These are phyloP conservation scores for Aaosphaeria pasadenensis DNA, from an alignment of 2,329 filamentous ascomycete genomes.

Conservation along the genomic window DNA sequence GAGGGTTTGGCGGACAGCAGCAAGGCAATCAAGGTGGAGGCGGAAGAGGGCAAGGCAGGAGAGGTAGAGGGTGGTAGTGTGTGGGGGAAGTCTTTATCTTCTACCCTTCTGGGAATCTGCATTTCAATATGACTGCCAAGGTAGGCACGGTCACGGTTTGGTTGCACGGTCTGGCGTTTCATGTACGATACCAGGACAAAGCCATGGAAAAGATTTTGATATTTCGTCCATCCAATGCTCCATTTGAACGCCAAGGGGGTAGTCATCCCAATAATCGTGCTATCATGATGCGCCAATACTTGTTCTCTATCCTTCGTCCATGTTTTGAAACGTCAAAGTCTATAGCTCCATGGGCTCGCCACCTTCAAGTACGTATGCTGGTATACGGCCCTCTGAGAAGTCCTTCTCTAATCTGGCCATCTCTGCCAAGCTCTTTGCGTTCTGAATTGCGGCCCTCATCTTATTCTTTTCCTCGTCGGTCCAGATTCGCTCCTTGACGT, in stretches of 20 bases:
- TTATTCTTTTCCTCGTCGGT: constrained; percentile 85
- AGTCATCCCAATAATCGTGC: neutral
- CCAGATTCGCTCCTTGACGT: constrained; percentile 62
- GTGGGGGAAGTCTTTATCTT: neutral
- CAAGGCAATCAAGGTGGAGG: constrained; percentile 13
- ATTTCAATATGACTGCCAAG: neutral
- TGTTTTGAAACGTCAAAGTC: no score
- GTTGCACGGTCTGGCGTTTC: constrained; percentile 10
- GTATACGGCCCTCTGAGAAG: constrained; percentile 82
- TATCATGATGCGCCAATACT: no score
- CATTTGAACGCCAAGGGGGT: neutral
- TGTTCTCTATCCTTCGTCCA: no score
- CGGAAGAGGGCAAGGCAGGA: constrained; percentile 23
- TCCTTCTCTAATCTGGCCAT: constrained; percentile 89
- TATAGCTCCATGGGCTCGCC: constrained; percentile 28
- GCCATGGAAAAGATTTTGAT: neutral
- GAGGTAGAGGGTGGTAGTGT: constrained; percentile 20
- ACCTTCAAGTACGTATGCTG: constrained; percentile 40
- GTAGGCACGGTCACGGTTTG: neutral
- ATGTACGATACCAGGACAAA: constrained; percentile 7
- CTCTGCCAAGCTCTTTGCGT: constrained; percentile 85
- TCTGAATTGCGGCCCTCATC: constrained; percentile 82
- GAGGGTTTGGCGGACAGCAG: constrained; percentile 23
- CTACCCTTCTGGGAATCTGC: no score
- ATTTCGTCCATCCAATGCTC: neutral